A percentile compares a stretch with the other conserved stretches of the same genome.
These are phyloP conservation scores for Phanerochaete carnosa DNA, from an alignment of 768 basidiomycete species.

Conservation along the genomic window DNA sequence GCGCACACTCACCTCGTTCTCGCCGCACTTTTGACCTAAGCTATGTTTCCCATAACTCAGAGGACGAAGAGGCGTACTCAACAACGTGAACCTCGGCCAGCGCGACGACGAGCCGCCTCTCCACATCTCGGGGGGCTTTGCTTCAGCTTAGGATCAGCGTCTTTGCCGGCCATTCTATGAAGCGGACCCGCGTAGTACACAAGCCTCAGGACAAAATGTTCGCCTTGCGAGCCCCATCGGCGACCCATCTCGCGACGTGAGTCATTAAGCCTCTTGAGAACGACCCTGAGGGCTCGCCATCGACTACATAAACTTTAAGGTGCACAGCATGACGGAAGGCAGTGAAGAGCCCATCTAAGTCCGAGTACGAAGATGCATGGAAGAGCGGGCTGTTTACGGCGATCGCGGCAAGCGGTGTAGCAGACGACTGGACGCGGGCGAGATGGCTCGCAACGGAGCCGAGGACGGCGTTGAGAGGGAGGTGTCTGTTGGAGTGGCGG, in stretches of 20 bases:
- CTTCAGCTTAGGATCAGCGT: constrained; percentile 25
- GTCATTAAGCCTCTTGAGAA: constrained; percentile 34
- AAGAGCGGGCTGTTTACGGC: constrained; percentile 56
- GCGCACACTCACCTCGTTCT: constrained; percentile 36
- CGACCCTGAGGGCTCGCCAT: constrained; percentile 27
- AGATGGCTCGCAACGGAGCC: constrained; percentile 59
- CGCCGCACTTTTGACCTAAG: constrained; percentile 54
- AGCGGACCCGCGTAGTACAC: constrained; percentile 63
- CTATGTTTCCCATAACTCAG: constrained; percentile 61
- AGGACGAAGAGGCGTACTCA: constrained; percentile 45
- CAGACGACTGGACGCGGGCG: constrained; percentile 42
- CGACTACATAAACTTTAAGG: constrained; percentile 42
- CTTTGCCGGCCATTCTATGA: constrained; percentile 58
- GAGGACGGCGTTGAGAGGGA: constrained; percentile 48
- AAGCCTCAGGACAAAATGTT: constrained; percentile 57
- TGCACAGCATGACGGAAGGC: constrained; percentile 63
- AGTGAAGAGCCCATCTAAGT: constrained; percentile 46
- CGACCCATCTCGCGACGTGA: constrained; percentile 28
- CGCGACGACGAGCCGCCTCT: constrained; percentile 65
- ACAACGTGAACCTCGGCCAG: constrained; percentile 76
- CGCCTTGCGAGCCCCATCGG: constrained; percentile 40
- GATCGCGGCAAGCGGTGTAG: constrained; percentile 56
- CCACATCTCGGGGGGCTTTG: constrained; percentile 37
- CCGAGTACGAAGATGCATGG: constrained; percentile 42
- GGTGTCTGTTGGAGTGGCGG: constrained; percentile 46